Conservation (phyloP, 805 yeast species). For the Candida nitratophila region DNA sequence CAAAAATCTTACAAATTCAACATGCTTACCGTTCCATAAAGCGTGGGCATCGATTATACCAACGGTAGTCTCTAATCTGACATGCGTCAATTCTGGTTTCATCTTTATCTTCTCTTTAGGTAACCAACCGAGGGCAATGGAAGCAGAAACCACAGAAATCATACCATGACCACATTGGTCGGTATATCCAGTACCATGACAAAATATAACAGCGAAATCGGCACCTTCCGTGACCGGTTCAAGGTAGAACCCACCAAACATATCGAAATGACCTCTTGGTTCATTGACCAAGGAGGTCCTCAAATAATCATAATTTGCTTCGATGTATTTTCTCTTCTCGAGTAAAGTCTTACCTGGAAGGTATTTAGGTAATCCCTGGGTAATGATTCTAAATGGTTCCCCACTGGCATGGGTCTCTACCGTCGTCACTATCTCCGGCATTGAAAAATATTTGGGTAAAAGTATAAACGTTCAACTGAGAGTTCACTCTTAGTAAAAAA, state of each 20-base stretch:
- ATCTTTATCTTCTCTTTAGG: constrained; percentile 10
- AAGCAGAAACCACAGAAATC: constrained; percentile 17
- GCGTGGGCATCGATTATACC: constrained; percentile 16
- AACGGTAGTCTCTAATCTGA: constrained; percentile 19
- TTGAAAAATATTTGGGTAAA: too few species aligned
- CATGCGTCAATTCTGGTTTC: constrained; percentile 15
- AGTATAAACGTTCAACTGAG: too few species aligned
- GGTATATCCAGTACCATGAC: constrained; percentile 21
- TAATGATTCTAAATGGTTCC: constrained; percentile 18
- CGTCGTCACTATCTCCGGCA: constrained; percentile 9
- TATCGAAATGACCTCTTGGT: constrained; percentile 23
- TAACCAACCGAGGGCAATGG: constrained; percentile 13
- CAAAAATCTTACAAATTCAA: constrained; percentile 15
- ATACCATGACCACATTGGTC: constrained; percentile 25
- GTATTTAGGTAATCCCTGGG: constrained; percentile 13
- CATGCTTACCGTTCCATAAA: constrained; percentile 17
- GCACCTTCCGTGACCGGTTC: constrained; percentile 14
- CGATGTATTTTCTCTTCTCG: constrained; percentile 14
- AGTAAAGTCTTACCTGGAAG: constrained; percentile 16
- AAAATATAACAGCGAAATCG: constrained; percentile 18
- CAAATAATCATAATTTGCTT: constrained; percentile 15
- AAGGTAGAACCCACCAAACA: constrained; percentile 20
- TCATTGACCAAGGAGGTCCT: constrained; percentile 19
- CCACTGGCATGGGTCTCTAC: constrained; percentile 22
- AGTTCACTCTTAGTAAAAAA: too few species aligned